Evolutionary conservation across 2,329 filamentous ascomycete species (phyloP), one percentile per base, ranked within the genome.

Genomic region (Cryphonectria carpinicola): DNA sequence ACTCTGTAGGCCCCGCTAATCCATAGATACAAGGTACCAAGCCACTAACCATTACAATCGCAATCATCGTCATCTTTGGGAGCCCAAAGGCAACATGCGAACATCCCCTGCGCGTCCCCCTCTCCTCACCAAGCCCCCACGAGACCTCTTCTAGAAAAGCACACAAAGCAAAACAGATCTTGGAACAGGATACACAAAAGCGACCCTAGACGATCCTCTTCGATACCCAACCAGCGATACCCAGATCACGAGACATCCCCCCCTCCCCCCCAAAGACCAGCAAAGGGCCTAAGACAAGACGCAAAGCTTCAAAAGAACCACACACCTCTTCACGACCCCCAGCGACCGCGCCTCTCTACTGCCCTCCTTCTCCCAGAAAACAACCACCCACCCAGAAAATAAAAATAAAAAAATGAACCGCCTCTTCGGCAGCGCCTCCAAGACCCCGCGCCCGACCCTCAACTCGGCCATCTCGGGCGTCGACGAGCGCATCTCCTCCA

Each of bases 391-490:
- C n/a, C n/a, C n/a, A 32, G 13, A 11, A 39, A 37, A 10, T 10
- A 37, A 13, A 1, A 39, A 39, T 7, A 39, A 39, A 10, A 39
- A 39, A 39, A 98, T 99, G 96, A 98, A 99, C 82, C 93, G 96
- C 77, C 88, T 99, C 76, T 99, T 99, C 81, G 96, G 96, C 80
- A 88, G 92, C 76, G 96, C 95, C 84, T 92, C 89, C 82, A 91
- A 92, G 74, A 91, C 90, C 73, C 95, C 96, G 68, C 98, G 98
- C 83, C 94, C 96, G 65, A 95, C 93, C 66, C 92, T 98, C 75
- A 89, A 89, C 83, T 86, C 89, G 76, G 95, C 95, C 76, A 97
- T 98, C 78, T 82, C 86, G 80, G 96, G 93, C 86, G 92, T 96
- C 79, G 94, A 97, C 84, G 88, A 89, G 72, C 90, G 94, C 78